These are phyloP conservation scores for Penicillium paneum DNA, from an alignment of 2,329 filamentous ascomycete genomes.

Conservation along the genomic window DNA sequence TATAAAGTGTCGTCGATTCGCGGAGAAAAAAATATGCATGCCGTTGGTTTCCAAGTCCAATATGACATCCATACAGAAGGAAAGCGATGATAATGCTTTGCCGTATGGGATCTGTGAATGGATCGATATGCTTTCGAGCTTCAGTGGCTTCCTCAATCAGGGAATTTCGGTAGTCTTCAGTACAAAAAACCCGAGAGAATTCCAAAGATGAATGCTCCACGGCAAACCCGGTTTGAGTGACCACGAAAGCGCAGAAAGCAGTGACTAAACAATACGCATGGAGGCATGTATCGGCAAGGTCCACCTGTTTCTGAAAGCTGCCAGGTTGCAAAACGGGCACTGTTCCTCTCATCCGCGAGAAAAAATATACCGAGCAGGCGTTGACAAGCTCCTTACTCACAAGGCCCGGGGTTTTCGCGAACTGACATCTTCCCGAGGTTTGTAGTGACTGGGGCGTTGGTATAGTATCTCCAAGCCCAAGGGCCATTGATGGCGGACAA, in stretches of 20 bases:
- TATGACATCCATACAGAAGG: slow-evolving; percentile 67
- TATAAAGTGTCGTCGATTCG: slow-evolving; percentile 68
- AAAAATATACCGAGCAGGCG: slow-evolving; percentile 22
- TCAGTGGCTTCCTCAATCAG: slow-evolving; percentile 30
- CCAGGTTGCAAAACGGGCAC: slow-evolving; percentile 30
- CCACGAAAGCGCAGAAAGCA: slow-evolving; percentile 40
- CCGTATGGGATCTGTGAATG: slow-evolving; percentile 20
- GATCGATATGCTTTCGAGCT: slow-evolving; percentile 20
- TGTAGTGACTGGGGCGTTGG: not conserved
- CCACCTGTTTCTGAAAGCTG: slow-evolving; percentile 24
- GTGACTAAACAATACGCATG: slow-evolving; percentile 32
- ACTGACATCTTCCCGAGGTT: not conserved
- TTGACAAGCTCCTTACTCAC: slow-evolving; percentile 9
- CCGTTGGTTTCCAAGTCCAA: slow-evolving; percentile 64
- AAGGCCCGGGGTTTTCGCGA: slow-evolving; percentile 3
- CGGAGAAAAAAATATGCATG: slow-evolving; percentile 71
- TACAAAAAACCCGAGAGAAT: not conserved
- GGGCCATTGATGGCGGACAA: not conserved
- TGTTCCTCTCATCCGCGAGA: slow-evolving; percentile 21
- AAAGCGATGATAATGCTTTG: slow-evolving; percentile 61
- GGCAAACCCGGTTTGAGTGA: slow-evolving; percentile 23
- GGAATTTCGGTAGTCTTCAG: slow-evolving; percentile 10
- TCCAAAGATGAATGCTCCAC: not conserved
- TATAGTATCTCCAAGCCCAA: not conserved
- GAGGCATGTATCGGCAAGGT: slow-evolving; percentile 18